phyloP scores from a whole-genome alignment of 495 filamentous ascomycete species.

The Penicillium fimorum region DNA sequence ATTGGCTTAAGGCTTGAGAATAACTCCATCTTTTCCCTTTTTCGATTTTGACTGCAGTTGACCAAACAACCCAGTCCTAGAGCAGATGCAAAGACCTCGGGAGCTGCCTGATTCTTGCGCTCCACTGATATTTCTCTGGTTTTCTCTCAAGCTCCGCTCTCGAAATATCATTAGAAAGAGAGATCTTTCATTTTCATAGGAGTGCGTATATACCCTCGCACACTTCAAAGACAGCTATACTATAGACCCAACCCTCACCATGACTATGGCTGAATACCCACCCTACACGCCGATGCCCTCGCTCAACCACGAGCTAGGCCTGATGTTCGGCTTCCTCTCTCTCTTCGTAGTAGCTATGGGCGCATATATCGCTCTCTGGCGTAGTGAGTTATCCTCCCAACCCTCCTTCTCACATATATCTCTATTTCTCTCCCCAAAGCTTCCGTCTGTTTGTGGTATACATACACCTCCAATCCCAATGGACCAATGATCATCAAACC shows the following conservation, averaged over 20 bases:
- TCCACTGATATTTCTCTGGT: neutral
- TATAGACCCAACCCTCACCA: neutral
- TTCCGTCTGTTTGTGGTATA: neutral
- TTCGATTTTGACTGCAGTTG: neutral
- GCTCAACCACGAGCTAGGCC: conserved; percentile 41
- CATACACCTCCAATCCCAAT: neutral
- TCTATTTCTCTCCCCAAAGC: neutral
- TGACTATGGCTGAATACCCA: conserved; percentile 21
- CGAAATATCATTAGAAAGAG: neutral
- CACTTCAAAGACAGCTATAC: neutral
- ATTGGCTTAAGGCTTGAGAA: neutral
- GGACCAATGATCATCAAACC: neutral
- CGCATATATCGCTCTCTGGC: conserved; percentile 41
- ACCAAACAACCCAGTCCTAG: neutral
- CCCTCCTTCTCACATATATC: neutral
- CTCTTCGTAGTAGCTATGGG: conserved; percentile 39
- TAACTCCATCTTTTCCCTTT: neutral
- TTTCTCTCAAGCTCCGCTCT: neutral
- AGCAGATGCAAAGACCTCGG: neutral
- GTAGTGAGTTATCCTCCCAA: conserved; percentile 24
- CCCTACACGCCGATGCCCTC: conserved; percentile 33
- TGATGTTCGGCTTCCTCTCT: conserved; percentile 43
- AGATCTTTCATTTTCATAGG: neutral
- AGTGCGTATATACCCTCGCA: neutral
- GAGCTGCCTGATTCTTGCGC: neutral